phyloP scores from a whole-genome alignment of 2,329 filamentous ascomycete genomes.

The Fusarium nelsonii region DNA sequence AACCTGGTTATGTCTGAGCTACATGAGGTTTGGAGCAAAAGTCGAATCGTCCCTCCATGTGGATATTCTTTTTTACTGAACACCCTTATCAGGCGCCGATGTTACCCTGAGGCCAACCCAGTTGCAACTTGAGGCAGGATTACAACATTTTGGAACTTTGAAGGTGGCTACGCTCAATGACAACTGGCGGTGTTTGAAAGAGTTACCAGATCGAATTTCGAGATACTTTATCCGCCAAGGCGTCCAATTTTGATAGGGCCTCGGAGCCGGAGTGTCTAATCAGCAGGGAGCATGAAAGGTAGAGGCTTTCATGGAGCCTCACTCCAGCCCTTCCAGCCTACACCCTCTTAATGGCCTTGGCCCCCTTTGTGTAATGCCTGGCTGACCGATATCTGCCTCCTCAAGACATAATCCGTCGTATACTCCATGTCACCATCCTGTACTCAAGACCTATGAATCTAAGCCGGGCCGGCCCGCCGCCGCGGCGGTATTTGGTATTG shows the following conservation, averaged over 20 bases:
- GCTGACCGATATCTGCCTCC: slow-evolving; percentile 1
- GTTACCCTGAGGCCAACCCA: slow-evolving; percentile 20
- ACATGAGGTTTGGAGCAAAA: background rate
- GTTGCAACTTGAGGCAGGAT: background rate
- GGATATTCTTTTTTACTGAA: background rate
- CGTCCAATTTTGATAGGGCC: slow-evolving; percentile 10
- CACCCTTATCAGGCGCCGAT: background rate
- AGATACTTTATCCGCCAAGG: background rate
- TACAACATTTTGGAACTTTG: background rate
- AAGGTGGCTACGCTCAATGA: slow-evolving; percentile 13
- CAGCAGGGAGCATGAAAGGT: background rate
- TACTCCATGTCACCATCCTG: slow-evolving; percentile 3
- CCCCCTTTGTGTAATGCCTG: slow-evolving; percentile 5
- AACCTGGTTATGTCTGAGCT: background rate
- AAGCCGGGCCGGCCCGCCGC: slow-evolving; percentile 14
- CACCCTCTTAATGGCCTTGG: slow-evolving; percentile 13
- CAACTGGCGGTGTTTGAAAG: slow-evolving; percentile 18
- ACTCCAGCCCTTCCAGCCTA: slow-evolving; percentile 2
- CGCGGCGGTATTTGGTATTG: background rate
- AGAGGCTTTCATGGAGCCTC: background rate
- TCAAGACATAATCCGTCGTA: background rate
- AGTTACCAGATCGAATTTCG: background rate
- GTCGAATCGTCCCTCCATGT: background rate
- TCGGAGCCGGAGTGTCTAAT: background rate
- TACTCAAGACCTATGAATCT: background rate